Base-by-base conservation (phyloP, 2,329 filamentous ascomycete genomes). In the Alternaria ethzedia region DNA sequence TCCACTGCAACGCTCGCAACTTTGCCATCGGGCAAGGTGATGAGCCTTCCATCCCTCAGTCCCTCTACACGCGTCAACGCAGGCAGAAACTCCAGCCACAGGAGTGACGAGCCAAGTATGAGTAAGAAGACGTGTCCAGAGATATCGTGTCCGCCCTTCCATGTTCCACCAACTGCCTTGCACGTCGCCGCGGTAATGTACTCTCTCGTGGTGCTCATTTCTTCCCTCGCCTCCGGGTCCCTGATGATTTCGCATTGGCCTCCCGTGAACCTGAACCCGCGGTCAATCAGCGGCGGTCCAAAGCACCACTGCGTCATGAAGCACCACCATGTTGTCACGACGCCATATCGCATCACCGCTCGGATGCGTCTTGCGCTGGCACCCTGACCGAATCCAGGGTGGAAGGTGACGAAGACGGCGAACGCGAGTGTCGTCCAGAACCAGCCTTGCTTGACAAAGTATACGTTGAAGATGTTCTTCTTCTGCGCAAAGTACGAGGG, bases 361-460 rank as follows among this genome's bases (percentile, higher is more conserved):
- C 89, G 86, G 11, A 87, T 57, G n/a, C 85, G 80, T 26, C 84
- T 80, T 65, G 36, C 78, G 62, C 72, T 76, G 28, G 76, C 71
- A 36, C 78, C 86, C 66, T 75, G 83, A 69, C 75, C 85, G 21
- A 84, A 82, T 23, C 83, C 82, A 2, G 91, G 88, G 75, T 97
- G 91, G 23, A 89, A 89, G 45, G 89, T 79, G 7, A 92, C 79
- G 65, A 97, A 93, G 15, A 87, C 79, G 32, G 87, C 80, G 74
- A 97, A 94, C 1, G 92, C 90, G 10, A 88, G 77, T 0, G 92
- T 94, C 28, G 93, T 89, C 96, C 96, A 99, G 54, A 90, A 87
- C 96, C 96, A 99, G 65, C 95, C 95, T 57, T 92, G 86, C 85
- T 99, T 99, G 75, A 99, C 96, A 76, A 98, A 99, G 73, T 94